These are phyloP conservation scores for Epithele typhae DNA, from an alignment of 768 basidiomycete species.

Conservation along the genomic window DNA sequence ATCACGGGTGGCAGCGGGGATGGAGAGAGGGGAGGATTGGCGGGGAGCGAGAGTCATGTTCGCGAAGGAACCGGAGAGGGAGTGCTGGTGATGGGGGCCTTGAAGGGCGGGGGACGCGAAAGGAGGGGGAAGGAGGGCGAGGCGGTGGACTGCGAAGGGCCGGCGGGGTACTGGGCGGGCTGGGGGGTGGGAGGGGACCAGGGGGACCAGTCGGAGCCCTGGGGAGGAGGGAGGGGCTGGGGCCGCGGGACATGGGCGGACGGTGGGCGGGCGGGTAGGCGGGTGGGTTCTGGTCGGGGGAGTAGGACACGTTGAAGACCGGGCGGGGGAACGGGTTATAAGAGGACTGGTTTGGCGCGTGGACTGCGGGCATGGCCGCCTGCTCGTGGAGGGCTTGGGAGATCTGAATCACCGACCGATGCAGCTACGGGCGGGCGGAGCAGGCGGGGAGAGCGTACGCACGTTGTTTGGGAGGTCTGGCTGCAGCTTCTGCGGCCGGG, in stretches of 20 bases:
- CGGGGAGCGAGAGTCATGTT: conserved; percentile 13
- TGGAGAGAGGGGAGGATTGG: conserved; percentile 20
- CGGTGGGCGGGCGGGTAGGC: conserved; percentile 7
- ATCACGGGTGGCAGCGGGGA: conserved; percentile 16
- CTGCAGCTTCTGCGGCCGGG: conserved; percentile 60
- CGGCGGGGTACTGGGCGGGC: not conserved
- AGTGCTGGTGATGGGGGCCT: conserved; percentile 4
- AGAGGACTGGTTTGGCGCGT: conserved; percentile 13
- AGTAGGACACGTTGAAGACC: conserved; percentile 9
- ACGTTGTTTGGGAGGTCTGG: conserved; percentile 61
- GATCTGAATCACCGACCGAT: conserved; percentile 59
- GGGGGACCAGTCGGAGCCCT: conserved; percentile 22
- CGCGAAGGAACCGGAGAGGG: conserved; percentile 16
- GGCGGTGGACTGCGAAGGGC: not conserved
- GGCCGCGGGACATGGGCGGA: conserved; percentile 12
- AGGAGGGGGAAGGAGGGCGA: conserved; percentile 5
- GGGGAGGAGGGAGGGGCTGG: conserved; percentile 21
- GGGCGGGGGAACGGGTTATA: conserved; percentile 20
- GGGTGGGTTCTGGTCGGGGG: conserved; percentile 12
- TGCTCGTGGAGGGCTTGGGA: conserved; percentile 57
- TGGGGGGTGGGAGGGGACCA: conserved; percentile 18
- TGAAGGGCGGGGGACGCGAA: not conserved
- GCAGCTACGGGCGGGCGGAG: conserved; percentile 18
- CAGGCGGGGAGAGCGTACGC: conserved; percentile 26
- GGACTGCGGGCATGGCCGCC: conserved; percentile 15